Evolutionary conservation across 768 basidiomycete species (phyloP).

Genomic region (Leucosporidium creatinivorum): DNA sequence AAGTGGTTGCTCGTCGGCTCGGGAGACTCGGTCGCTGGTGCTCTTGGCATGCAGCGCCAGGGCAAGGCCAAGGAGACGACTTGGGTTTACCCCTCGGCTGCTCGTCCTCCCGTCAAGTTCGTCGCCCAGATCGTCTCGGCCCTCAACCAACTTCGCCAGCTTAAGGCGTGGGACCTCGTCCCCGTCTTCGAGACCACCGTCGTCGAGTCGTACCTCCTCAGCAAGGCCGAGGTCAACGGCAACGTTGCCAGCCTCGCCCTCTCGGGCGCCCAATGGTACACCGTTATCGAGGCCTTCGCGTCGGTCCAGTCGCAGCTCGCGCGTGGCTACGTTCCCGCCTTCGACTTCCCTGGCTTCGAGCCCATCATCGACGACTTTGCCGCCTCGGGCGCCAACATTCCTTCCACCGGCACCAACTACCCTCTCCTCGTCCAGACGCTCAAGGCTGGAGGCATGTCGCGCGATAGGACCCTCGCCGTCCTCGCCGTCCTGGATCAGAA

Average conservation of each 20-base stretch:
- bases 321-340: neutral
- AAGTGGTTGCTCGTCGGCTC: neutral
- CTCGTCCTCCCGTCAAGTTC: slow-evolving; percentile 1
- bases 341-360: slow-evolving; percentile 30
- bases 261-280: slow-evolving; percentile 22
- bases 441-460: neutral
- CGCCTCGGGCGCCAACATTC: slow-evolving; percentile 15
- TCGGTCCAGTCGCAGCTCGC: neutral
- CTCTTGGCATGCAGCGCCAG: slow-evolving; percentile 10
- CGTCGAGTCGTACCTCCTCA: slow-evolving; percentile 18
- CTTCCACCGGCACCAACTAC: slow-evolving; percentile 14
- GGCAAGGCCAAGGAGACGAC: too few relatives aligned
- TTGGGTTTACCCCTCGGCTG: neutral
- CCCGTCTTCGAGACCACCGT: neutral
- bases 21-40: neutral
- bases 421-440: slow-evolving; percentile 9
- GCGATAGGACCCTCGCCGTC: slow-evolving; percentile 1
- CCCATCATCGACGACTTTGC: slow-evolving; percentile 28
- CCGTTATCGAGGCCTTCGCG: slow-evolving; percentile 24
- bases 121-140: slow-evolving; percentile 10
- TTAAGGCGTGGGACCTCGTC: neutral
- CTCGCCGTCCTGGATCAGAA: slow-evolving; percentile 12
- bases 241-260: neutral
- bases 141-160: slow-evolving; percentile 7
- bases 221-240: neutral